Conservation (phyloP, 768 basidiomycete genomes). For the Leucocoprinus birnbaumii region DNA sequence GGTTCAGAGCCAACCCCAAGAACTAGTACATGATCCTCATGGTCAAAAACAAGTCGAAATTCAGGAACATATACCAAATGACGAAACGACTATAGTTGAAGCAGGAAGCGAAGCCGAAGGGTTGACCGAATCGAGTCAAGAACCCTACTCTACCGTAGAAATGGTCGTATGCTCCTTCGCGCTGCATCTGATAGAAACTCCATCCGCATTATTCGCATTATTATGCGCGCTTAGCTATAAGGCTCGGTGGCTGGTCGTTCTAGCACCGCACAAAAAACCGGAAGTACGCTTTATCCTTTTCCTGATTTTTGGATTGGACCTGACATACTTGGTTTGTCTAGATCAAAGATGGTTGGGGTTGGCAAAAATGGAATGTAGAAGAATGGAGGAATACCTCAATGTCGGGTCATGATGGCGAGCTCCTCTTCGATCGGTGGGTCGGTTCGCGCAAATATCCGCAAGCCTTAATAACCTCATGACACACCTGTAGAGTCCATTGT, state of each 20-base stretch:
- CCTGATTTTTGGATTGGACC: background rate
- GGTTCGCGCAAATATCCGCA: background rate
- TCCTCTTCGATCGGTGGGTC: slow-evolving; percentile 44
- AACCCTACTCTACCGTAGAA: slow-evolving; percentile 35
- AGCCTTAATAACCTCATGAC: background rate
- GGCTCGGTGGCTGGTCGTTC: slow-evolving; percentile 60
- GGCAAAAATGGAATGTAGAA: slow-evolving; percentile 58
- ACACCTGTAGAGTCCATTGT: slow-evolving; percentile 42
- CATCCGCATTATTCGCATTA: slow-evolving; percentile 62
- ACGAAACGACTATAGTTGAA: background rate
- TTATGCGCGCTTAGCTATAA: slow-evolving; percentile 63
- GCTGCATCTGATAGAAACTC: slow-evolving; percentile 60
- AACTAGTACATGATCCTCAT: no score
- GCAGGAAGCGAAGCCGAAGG: background rate
- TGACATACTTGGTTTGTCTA: slow-evolving; percentile 18
- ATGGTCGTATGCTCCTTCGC: slow-evolving; percentile 75
- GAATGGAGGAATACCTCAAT: slow-evolving; percentile 41
- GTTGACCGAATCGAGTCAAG: background rate
- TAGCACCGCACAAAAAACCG: slow-evolving; percentile 77
- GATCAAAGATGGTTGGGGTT: slow-evolving; percentile 70
- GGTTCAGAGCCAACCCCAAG: background rate
- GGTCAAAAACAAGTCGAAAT: no score
- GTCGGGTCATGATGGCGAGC: slow-evolving; percentile 38
- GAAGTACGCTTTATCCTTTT: slow-evolving; percentile 38
- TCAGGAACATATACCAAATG: background rate